These are phyloP conservation scores for Phytopythium cucurbitacearum DNA, from an alignment of 352 stramenopile species.

Conservation along the genomic window DNA sequence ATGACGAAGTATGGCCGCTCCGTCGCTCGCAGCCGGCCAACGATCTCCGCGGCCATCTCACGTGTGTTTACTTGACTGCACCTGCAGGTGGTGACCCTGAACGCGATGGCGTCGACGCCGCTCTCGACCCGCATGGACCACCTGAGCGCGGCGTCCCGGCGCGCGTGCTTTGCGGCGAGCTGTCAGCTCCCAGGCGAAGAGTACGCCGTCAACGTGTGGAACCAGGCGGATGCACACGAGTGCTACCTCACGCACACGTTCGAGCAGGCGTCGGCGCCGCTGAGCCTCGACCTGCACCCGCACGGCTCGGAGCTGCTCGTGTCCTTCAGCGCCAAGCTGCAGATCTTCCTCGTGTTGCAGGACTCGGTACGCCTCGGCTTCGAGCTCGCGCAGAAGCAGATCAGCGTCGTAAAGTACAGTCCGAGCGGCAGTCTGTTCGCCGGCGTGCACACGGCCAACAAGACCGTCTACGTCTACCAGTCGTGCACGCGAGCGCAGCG, in stretches of 20 bases:
- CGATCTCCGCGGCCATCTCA: no score
- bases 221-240: conserved; percentile 47
- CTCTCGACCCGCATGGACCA: conserved; percentile 29
- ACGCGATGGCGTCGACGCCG: conserved; percentile 38
- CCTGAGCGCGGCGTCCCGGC: conserved; percentile 40
- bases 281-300: conserved; percentile 58
- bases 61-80: not conserved
- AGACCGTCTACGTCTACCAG: conserved; percentile 48
- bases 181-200: conserved; percentile 36
- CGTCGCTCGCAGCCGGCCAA: not conserved
- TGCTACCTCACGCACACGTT: conserved; percentile 52
- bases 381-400: conserved; percentile 58
- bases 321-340: conserved; percentile 43
- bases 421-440: conserved; percentile 47
- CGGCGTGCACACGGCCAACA: conserved; percentile 30
- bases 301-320: conserved; percentile 47
- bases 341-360: conserved; percentile 60
- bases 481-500: conserved; percentile 32
- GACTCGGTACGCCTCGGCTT: conserved; percentile 59
- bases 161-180: conserved; percentile 37
- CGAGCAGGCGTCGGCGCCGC: conserved; percentile 28
- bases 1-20: conserved; percentile 43
- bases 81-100: conserved; percentile 32
- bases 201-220: conserved; percentile 57
- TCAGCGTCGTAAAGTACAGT: conserved; percentile 59